Evolutionary conservation across 352 stramenopile genomes (phyloP).

Genomic region (Pythium guiyangense): DNA sequence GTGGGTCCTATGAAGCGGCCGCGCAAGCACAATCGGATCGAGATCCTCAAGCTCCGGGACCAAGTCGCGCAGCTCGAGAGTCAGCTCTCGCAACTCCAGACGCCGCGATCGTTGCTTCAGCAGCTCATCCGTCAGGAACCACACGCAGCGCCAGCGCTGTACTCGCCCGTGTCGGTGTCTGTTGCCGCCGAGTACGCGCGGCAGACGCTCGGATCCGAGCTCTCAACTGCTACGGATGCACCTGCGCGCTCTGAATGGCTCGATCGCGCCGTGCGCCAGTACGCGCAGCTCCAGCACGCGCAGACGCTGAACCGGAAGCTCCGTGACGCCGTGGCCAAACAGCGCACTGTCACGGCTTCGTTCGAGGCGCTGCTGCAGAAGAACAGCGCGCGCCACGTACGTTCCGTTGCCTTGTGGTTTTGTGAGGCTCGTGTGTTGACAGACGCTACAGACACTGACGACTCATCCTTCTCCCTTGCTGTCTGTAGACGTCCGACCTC

Average conservation of each 20-base stretch:
- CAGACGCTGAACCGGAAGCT: conserved; percentile 38
- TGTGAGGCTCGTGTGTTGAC: too few relatives aligned
- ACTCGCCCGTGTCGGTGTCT: background rate
- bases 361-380: conserved; percentile 33
- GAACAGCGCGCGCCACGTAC: too few relatives aligned
- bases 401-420: background rate
- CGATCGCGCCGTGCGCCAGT: conserved; percentile 36
- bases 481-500: background rate
- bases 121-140: background rate
- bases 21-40: conserved; percentile 12
- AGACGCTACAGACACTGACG: too few relatives aligned
- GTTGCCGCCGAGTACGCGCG: conserved; percentile 1
- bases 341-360: conserved; percentile 37
- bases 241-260: conserved; percentile 27
- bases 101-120: too few relatives aligned
- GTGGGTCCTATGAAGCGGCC: conserved; percentile 1
- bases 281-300: conserved; percentile 29
- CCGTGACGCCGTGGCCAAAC: conserved; percentile 28
- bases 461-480: too few relatives aligned
- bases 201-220: background rate
- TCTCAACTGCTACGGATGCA: background rate
- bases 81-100: background rate
- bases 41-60: conserved; percentile 13
- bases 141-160: background rate
- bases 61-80: conserved; percentile 8